Percentiles rank a stretch among this genome's conserved stretches.
phyloP scores from a whole-genome alignment of 495 filamentous ascomycete species.

The Aspergillus ellipticus region DNA sequence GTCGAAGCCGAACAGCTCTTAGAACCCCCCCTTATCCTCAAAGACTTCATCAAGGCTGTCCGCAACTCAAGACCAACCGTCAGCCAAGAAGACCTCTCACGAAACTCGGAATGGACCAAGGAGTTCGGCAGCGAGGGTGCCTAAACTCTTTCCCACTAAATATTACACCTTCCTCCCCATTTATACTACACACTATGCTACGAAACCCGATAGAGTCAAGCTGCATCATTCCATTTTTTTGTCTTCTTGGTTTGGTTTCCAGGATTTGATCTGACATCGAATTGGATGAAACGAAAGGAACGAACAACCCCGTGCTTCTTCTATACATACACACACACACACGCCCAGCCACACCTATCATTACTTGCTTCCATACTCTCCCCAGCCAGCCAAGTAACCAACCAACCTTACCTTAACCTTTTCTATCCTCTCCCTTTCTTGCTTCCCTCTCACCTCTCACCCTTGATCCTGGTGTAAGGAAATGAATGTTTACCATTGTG shows the following conservation, averaged over 20 bases:
- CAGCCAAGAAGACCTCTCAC: constrained; percentile 72
- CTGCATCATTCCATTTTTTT: neutral
- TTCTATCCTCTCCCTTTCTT: neutral
- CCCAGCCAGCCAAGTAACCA: too few relatives aligned
- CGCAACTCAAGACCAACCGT: constrained; percentile 85
- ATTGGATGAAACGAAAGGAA: constrained; percentile 8
- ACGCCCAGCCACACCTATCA: neutral
- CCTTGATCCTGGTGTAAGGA: constrained; percentile 27
- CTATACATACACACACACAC: neutral
- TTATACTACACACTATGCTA: neutral
- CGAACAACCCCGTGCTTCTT: neutral
- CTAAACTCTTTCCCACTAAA: constrained; percentile 20
- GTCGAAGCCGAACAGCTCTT: constrained; percentile 77
- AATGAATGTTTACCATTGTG: constrained; percentile 31
- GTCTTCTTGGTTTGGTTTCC: neutral
- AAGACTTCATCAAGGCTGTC: constrained; percentile 93
- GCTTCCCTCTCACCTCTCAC: neutral
- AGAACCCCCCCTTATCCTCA: constrained; percentile 80
- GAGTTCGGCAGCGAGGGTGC: constrained; percentile 96
- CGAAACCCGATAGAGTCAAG: constrained; percentile 6
- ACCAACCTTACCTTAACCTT: too few relatives aligned
- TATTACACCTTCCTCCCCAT: neutral
- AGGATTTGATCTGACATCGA: neutral
- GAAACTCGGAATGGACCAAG: constrained; percentile 89
- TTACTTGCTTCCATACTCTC: neutral